Percentiles rank a stretch among this genome's conserved stretches.
Conservation (phyloP, 345 rosid genomes). For the Dovyalis caffra region DNA sequence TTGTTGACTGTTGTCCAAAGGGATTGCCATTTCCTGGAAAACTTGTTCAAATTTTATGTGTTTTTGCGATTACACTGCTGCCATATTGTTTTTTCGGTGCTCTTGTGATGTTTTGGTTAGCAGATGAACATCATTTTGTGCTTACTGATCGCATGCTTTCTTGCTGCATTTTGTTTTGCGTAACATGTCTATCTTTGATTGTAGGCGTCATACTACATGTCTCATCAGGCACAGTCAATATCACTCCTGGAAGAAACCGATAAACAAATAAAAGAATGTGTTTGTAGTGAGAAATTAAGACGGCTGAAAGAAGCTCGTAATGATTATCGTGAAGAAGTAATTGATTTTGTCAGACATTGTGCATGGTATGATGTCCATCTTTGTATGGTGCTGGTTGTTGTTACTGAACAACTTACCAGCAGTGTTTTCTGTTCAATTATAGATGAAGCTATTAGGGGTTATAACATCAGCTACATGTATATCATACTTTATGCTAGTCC, state of each 20-base stretch:
- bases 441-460: background rate
- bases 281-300: constrained; percentile 64
- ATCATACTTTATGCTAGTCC: constrained; percentile 5
- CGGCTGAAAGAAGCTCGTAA: constrained; percentile 90
- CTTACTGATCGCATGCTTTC: background rate
- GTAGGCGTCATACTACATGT: constrained; percentile 85
- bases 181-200: constrained; percentile 11
- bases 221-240: constrained; percentile 85
- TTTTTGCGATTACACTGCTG: background rate
- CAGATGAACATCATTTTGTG: background rate
- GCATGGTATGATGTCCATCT: constrained; percentile 61
- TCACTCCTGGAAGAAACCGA: constrained; percentile 89
- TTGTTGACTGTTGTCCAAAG: background rate
- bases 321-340: constrained; percentile 77
- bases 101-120: background rate
- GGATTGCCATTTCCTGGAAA: background rate
- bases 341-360: constrained; percentile 81
- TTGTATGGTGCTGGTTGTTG: background rate
- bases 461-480: background rate
- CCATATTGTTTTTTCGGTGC: background rate
- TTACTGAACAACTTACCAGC: background rate
- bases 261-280: constrained; percentile 78
- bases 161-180: background rate
- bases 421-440: background rate
- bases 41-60: background rate